phyloP scores from a whole-genome alignment of 805 yeast species.

The Zygoascus flipseniorum region DNA sequence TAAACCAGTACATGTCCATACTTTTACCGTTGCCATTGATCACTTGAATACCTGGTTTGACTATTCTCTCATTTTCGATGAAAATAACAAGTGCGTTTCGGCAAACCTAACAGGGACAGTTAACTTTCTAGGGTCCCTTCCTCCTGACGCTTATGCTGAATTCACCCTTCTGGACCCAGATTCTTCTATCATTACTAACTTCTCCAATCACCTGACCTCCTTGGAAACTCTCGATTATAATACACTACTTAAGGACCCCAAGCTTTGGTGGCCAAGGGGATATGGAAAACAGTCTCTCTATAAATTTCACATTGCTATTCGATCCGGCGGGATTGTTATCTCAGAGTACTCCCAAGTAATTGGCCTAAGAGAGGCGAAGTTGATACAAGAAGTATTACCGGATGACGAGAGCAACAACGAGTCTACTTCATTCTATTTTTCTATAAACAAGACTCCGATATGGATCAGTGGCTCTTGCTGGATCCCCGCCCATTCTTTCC shows the following conservation, averaged over 20 bases:
- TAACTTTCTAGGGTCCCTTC: background rate
- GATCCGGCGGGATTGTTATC: background rate
- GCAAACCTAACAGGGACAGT: background rate
- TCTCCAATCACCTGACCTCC: conserved; percentile 22
- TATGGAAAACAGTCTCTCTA: conserved; percentile 34
- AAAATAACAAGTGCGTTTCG: background rate
- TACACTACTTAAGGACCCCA: conserved; percentile 20
- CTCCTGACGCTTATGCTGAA: background rate
- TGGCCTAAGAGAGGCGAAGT: conserved; percentile 34
- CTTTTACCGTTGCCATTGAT: background rate
- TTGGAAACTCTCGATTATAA: background rate
- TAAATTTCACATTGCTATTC: conserved; percentile 11
- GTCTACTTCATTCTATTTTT: conserved; percentile 33
- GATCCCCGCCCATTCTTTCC: conserved; percentile 41
- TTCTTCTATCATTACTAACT: background rate
- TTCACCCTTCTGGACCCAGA: background rate
- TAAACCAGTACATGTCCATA: conserved; percentile 28
- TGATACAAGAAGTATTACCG: conserved; percentile 30
- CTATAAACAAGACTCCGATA: conserved; percentile 33
- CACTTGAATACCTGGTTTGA: background rate
- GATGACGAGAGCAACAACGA: conserved; percentile 26
- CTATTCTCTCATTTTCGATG: background rate
- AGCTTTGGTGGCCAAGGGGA: conserved; percentile 35
- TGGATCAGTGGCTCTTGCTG: conserved; percentile 38
- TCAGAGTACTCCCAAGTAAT: conserved; percentile 16